A percentile compares a stretch with the other conserved stretches of the same genome.
Evolutionary conservation across 2,329 filamentous ascomycete genomes (phyloP).

Genomic region (Lecanicillium sp.): DNA sequence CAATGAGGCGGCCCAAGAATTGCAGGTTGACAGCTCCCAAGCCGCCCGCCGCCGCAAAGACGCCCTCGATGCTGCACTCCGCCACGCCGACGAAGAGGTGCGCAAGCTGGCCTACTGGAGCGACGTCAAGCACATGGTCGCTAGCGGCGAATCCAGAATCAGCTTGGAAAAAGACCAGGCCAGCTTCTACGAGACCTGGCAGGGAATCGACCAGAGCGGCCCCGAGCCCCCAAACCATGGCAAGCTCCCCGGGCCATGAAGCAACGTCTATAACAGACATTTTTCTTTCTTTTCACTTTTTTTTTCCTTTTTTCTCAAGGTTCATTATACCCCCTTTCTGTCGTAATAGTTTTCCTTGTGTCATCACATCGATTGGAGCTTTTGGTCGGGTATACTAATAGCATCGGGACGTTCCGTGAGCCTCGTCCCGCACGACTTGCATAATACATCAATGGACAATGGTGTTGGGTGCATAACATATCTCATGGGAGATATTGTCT

Average conservation of each 20-base stretch:
- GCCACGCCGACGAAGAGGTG: constrained; percentile 74
- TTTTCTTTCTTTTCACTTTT: no score
- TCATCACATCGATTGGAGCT: no score
- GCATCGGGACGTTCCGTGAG: no score
- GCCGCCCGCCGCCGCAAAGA: constrained; percentile 38
- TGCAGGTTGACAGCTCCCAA: neutral
- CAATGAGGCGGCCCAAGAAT: constrained; percentile 5
- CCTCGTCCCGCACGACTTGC: no score
- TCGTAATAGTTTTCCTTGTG: no score
- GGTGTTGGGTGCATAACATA: no score
- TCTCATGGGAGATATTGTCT: no score
- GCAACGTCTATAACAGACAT: no score
- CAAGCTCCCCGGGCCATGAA: constrained; percentile 12
- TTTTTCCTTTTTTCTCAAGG: no score
- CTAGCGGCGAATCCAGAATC: constrained; percentile 37
- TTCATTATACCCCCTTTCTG: no score
- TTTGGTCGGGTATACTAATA: no score
- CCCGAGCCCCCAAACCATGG: constrained; percentile 28
- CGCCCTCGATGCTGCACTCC: constrained; percentile 65
- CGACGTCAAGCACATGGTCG: constrained; percentile 65
- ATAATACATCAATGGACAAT: no score
- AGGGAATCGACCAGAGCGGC: constrained; percentile 47
- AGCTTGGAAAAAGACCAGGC: constrained; percentile 31
- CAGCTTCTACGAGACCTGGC: constrained; percentile 32
- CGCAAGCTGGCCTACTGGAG: constrained; percentile 81